These are phyloP conservation scores for Sporothrix variecibatus DNA, from an alignment of 2,329 filamentous ascomycete species.

Conservation along the genomic window DNA sequence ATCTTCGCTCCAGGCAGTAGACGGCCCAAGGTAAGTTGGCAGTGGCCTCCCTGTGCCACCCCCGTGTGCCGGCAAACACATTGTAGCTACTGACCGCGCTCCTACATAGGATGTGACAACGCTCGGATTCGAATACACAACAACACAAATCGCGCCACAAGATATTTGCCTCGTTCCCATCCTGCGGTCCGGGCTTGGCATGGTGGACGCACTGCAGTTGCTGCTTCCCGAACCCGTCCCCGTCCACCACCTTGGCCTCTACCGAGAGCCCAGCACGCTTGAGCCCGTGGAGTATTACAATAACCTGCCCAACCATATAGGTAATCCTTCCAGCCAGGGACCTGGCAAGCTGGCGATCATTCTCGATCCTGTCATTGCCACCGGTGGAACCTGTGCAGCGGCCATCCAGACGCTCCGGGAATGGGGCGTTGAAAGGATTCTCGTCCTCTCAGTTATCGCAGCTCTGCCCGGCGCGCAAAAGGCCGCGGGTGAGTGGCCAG, in stretches of 20 bases:
- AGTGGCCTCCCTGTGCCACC: background rate
- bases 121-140: constrained; percentile 73
- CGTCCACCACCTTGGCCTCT: constrained; percentile 92
- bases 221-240: constrained; percentile 79
- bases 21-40: constrained; percentile 61
- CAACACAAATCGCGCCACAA: constrained; percentile 62
- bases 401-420: constrained; percentile 87
- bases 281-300: constrained; percentile 97
- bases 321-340: constrained; percentile 42
- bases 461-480: constrained; percentile 68
- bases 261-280: constrained; percentile 83
- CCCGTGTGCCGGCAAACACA: background rate
- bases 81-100: background rate
- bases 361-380: constrained; percentile 91
- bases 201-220: constrained; percentile 84
- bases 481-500: constrained; percentile 77
- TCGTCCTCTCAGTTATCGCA: constrained; percentile 75
- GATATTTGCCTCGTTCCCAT: constrained; percentile 85
- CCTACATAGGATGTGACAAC: constrained; percentile 70
- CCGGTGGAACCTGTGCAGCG: constrained; percentile 83
- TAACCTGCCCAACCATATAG: constrained; percentile 78
- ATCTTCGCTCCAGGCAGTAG: constrained; percentile 56
- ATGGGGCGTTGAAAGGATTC: constrained; percentile 83
- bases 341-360: constrained; percentile 70
- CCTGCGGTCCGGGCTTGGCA: constrained; percentile 85